phyloP scores from a whole-genome alignment of 805 yeast genomes.

The Hanseniaspora valbyensis region DNA sequence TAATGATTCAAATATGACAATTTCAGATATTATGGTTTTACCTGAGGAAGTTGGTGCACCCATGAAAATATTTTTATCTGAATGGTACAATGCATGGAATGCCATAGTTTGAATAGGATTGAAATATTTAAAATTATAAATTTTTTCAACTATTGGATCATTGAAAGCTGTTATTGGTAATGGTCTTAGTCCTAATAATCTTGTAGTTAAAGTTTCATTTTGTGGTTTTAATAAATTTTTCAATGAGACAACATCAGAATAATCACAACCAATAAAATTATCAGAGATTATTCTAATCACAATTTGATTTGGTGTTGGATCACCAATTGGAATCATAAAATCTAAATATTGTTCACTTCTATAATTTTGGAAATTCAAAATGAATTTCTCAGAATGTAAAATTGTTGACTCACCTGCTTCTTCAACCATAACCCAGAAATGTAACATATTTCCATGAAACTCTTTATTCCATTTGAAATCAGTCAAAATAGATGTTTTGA shows the following conservation, averaged over 20 bases:
- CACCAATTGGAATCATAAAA: constrained; percentile 82
- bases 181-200: constrained; percentile 69
- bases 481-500: constrained; percentile 58
- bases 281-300: constrained; percentile 72
- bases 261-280: constrained; percentile 79
- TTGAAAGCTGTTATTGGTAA: constrained; percentile 74
- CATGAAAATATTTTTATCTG: constrained; percentile 68
- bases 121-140: constrained; percentile 75
- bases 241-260: constrained; percentile 66
- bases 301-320: constrained; percentile 84
- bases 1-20: constrained; percentile 96
- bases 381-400: constrained; percentile 71
- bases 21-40: constrained; percentile 90
- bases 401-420: constrained; percentile 65
- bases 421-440: constrained; percentile 89
- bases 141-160: constrained; percentile 50
- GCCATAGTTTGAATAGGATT: constrained; percentile 99
- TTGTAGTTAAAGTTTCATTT: constrained; percentile 76
- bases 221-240: constrained; percentile 83
- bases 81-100: constrained; percentile 76
- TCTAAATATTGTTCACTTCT: constrained; percentile 59
- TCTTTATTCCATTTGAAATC: constrained; percentile 79
- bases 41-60: constrained; percentile 99
- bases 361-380: constrained; percentile 50
- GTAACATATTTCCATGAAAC: constrained; percentile 71